These are phyloP conservation scores for Mortierella sp. DNA, from an alignment of 371 early-diverging fungal genomes.

Conservation along the genomic window DNA sequence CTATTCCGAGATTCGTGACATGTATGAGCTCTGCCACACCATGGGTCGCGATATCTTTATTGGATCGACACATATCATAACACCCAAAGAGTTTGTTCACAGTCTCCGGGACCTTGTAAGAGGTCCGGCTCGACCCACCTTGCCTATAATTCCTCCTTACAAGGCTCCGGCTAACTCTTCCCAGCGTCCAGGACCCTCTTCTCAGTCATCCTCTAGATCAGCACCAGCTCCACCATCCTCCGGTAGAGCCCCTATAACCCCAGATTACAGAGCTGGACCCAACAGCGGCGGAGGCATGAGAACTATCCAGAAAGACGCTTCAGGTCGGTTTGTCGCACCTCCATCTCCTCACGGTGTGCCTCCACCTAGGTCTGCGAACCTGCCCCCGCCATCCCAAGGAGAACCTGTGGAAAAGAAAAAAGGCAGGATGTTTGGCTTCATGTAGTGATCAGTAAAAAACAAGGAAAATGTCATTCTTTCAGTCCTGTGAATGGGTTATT, in stretches of 20 bases:
- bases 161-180: constrained; percentile 20
- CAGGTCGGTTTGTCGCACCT: constrained; percentile 50
- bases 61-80: constrained; percentile 86
- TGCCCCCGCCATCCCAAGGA: constrained; percentile 10
- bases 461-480: too few relatives aligned
- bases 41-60: constrained; percentile 85
- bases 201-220: constrained; percentile 24
- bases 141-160: constrained; percentile 47
- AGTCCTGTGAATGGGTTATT: too few relatives aligned
- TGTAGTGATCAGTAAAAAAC: constrained; percentile 26
- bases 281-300: constrained; percentile 31
- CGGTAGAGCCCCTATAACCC: constrained; percentile 22
- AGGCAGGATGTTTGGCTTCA: constrained; percentile 55
- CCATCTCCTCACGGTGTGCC: constrained; percentile 20
- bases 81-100: constrained; percentile 82
- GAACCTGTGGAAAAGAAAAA: constrained; percentile 43
- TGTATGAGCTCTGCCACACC: constrained; percentile 83
- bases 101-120: constrained; percentile 63
- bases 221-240: constrained; percentile 17
- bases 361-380: constrained; percentile 26
- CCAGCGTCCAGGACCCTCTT: constrained; percentile 23
- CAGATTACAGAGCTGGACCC: constrained; percentile 19
- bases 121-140: constrained; percentile 25
- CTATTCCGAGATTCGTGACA: constrained; percentile 89
- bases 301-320: constrained; percentile 54